phyloP scores from a whole-genome alignment of 164 flowering plant species.

The Warburgia ugandensis region DNA sequence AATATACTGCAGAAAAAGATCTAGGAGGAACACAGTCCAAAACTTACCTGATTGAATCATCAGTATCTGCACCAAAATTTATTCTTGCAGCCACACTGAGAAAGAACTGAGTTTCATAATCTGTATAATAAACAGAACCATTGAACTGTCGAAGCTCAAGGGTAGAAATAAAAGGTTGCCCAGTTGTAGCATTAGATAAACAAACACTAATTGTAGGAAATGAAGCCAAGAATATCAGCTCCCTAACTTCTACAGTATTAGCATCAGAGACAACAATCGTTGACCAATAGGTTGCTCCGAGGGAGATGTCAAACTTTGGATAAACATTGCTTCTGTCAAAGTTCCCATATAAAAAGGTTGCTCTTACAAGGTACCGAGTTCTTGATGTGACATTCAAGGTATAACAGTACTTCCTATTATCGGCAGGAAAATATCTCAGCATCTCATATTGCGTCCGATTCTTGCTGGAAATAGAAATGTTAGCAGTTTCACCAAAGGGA shows the following conservation, averaged over 20 bases:
- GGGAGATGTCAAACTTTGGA: constrained; percentile 86
- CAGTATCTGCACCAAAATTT: constrained; percentile 86
- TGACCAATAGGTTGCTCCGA: constrained; percentile 93
- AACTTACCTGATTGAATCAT: constrained; percentile 72
- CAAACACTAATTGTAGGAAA: constrained; percentile 70
- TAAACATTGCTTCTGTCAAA: constrained; percentile 87
- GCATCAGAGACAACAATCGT: constrained; percentile 92
- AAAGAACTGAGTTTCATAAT: constrained; percentile 56
- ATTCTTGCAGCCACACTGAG: constrained; percentile 91
- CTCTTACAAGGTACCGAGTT: constrained; percentile 78
- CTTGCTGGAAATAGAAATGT: constrained; percentile 58
- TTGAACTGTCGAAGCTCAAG: constrained; percentile 96
- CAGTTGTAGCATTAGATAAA: constrained; percentile 93
- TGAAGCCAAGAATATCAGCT: constrained; percentile 75
- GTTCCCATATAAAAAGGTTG: constrained; percentile 89
- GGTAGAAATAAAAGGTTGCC: constrained; percentile 92
- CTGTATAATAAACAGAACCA: constrained; percentile 73
- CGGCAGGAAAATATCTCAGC: constrained; percentile 77
- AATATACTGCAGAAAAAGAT: too few species aligned
- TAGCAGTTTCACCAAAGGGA: constrained; percentile 44
- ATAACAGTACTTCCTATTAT: constrained; percentile 84
- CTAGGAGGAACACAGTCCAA: background rate
- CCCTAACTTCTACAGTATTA: constrained; percentile 47
- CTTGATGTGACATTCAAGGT: constrained; percentile 57
- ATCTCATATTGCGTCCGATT: constrained; percentile 66